Base-by-base conservation (phyloP, 306 rosid species). In the Trifolium repens region DNA sequence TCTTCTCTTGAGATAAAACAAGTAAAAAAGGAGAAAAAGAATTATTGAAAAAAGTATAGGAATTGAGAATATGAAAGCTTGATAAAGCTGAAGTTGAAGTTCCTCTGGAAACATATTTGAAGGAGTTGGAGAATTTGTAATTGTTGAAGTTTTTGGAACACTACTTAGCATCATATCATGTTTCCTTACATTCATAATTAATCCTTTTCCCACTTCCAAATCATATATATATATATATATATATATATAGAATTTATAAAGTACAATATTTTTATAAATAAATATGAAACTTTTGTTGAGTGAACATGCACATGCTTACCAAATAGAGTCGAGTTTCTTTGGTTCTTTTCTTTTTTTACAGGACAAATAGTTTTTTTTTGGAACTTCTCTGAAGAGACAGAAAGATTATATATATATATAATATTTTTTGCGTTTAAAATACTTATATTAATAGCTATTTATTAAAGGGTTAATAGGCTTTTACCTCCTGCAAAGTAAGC, bases 21-120 rank as follows among this genome's bases (percentile, higher is more conserved):
- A 81, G 86, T 89, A 91, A 60, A 89, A 88, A 77, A 91, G 78
- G 39, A 91, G 93, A 42, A 92, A 82, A 32, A 92, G 91, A 82
- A 92, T 92, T 61, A 92, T 90, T 52, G 97, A 89, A 49, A 93
- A 91, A 43, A 93, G 96, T 64, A 93, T 87, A 1, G 98, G 98
- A 62, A 93, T 93, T 52, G 98, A 93, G 84, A 93, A 93, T 69
- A 92, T 92, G 90, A 93, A 93, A 71, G 98, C 98, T 24, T 93
- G 98, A 72, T 93, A 93, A 55, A 93, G 92, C 76, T 91, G 91
- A 3, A 93, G 88, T 78, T 93, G 98, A 65, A 93, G 89, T 26
- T 91, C 96, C 39, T 87, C 88, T 50, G 97, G 88, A 78, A 88
- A 89, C 54, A 89, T 87, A 72, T 85, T 91, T 39, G 91, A 71